Conservation (phyloP, 73 alveolate genomes). For the Uronychia setigera region DNA sequence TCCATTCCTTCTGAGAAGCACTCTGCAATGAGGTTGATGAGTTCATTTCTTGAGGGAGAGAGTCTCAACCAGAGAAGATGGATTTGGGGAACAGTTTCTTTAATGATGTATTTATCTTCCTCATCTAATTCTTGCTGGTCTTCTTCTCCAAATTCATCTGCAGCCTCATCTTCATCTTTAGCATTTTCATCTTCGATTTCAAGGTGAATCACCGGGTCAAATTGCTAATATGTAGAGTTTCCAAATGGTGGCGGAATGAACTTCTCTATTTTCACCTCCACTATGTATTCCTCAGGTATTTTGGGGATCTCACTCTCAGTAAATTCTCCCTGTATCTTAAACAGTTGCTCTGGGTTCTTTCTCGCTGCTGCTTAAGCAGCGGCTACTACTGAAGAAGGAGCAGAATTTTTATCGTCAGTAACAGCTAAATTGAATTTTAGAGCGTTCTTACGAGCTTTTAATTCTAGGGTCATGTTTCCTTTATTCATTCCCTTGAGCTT, state of each 20-base stretch:
- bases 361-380: slow-evolving; percentile 28
- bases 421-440: slow-evolving; percentile 2
- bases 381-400: slow-evolving; percentile 44
- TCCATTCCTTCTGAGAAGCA: slow-evolving; percentile 59
- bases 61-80: slow-evolving; percentile 44
- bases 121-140: slow-evolving; percentile 56
- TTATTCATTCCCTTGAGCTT: slow-evolving; percentile 20
- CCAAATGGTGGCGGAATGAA: slow-evolving; percentile 83
- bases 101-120: slow-evolving; percentile 25
- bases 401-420: slow-evolving; percentile 31
- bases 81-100: slow-evolving; percentile 28
- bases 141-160: slow-evolving; percentile 19
- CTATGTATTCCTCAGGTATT: slow-evolving; percentile 25
- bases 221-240: slow-evolving; percentile 61
- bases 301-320: slow-evolving; percentile 57
- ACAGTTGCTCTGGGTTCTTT: slow-evolving; percentile 55
- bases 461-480: not conserved
- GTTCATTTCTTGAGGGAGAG: slow-evolving; percentile 32
- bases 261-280: slow-evolving; percentile 56
- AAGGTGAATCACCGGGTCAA: slow-evolving; percentile 71
- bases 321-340: slow-evolving; percentile 60
- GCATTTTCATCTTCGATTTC: slow-evolving; percentile 57
- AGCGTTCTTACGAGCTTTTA: not conserved
- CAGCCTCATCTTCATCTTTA: slow-evolving; percentile 44
- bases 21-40: slow-evolving; percentile 33